Percentiles rank a stretch among this genome's conserved stretches.
These are phyloP conservation scores for Cryptosporidium ryanae DNA, from an alignment of 169 alveolate genomes.

Conservation along the genomic window DNA sequence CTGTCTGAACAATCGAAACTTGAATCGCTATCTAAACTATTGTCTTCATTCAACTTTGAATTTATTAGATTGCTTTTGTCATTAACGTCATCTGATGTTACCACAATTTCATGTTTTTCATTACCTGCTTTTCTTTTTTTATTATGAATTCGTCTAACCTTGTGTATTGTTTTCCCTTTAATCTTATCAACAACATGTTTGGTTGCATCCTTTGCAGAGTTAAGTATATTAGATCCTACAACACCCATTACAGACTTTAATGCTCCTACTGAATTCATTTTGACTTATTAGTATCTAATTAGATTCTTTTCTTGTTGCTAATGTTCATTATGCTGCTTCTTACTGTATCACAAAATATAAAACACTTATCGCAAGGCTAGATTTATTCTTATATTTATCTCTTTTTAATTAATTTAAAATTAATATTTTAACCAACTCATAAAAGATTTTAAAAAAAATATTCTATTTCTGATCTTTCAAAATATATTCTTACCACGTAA, in stretches of 20 bases:
- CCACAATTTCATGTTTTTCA: neutral
- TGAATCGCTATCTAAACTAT: neutral
- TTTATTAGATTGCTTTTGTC: slow-evolving; percentile 1
- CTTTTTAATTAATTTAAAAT: too few species aligned
- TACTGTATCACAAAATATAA: too few species aligned
- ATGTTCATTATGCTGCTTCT: neutral
- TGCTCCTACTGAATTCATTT: slow-evolving; percentile 73
- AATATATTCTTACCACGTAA: slow-evolving; percentile 52
- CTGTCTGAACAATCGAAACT: neutral
- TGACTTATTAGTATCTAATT: neutral
- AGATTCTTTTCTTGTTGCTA: neutral
- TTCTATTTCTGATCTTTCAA: slow-evolving; percentile 9
- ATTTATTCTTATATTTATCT: too few species aligned
- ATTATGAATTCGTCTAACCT: neutral
- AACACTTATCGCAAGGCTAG: too few species aligned
- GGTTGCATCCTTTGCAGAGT: slow-evolving; percentile 74
- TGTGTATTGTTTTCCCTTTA: slow-evolving; percentile 17
- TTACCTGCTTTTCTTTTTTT: slow-evolving; percentile 10
- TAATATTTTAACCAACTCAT: neutral
- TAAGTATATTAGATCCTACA: slow-evolving; percentile 67
- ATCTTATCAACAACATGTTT: slow-evolving; percentile 53
- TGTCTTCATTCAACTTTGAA: neutral
- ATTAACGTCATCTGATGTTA: neutral
- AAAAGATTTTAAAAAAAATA: neutral
- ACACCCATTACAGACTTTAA: slow-evolving; percentile 54